Percentiles rank a stretch among this genome's conserved stretches.
These are phyloP conservation scores for Colletotrichum filicis DNA, from an alignment of 2,329 filamentous ascomycete species.

Conservation along the genomic window DNA sequence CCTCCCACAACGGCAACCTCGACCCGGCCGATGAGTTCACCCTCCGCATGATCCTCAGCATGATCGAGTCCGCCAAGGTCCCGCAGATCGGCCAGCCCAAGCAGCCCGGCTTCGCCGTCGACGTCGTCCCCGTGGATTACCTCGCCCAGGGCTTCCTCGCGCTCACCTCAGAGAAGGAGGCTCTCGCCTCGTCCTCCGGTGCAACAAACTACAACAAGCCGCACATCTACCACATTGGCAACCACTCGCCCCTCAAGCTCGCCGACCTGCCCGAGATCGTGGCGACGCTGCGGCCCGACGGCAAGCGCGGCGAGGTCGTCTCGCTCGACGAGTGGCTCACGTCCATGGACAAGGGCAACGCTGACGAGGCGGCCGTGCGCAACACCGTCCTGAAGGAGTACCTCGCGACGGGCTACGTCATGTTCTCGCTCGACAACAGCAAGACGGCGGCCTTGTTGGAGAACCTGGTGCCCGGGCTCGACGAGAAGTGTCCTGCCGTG, in stretches of 20 bases:
- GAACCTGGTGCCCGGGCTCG: slow-evolving; percentile 34
- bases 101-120: slow-evolving; percentile 39
- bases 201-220: slow-evolving; percentile 31
- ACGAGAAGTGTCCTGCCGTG: slow-evolving; percentile 37
- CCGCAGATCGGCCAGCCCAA: slow-evolving; percentile 37
- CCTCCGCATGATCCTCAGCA: slow-evolving; percentile 38
- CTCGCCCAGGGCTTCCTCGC: slow-evolving; percentile 25
- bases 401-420: slow-evolving; percentile 39
- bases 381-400: slow-evolving; percentile 39
- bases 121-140: slow-evolving; percentile 40
- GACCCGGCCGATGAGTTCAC: slow-evolving; percentile 39
- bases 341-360: slow-evolving; percentile 26
- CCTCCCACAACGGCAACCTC: slow-evolving; percentile 13
- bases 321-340: slow-evolving; percentile 36
- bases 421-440: slow-evolving; percentile 39
- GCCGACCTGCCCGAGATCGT: slow-evolving; percentile 38
- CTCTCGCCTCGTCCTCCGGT: not conserved
- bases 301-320: slow-evolving; percentile 29
- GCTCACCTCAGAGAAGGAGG: not conserved
- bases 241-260: slow-evolving; percentile 39
- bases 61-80: slow-evolving; percentile 39
- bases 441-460: slow-evolving; percentile 37
- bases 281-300: slow-evolving; percentile 33
- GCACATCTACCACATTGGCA: slow-evolving; percentile 39
- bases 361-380: slow-evolving; percentile 35